Base-by-base conservation (phyloP, 345 rosid genomes). In the Melastoma malabathricum region DNA sequence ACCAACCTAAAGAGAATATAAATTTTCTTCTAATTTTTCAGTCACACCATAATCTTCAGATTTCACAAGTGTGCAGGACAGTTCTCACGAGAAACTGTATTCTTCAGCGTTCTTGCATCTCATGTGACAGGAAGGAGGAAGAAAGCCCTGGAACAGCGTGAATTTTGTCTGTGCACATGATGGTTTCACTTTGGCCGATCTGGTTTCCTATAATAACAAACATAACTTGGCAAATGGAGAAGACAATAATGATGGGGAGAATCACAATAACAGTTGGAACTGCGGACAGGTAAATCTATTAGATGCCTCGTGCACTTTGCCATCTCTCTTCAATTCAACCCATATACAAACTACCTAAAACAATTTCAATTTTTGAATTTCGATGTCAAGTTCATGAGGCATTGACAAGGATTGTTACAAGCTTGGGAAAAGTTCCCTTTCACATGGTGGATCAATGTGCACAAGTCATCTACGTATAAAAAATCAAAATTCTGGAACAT, bases 61-160 rank as follows among this genome's bases (percentile, higher is more conserved):
- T 3, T 2, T 3, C 31, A 6, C 31, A 27, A 17, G 12, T 51
- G 44, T 15, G 17, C 23, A 6, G 17, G 25, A 16, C 18, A 47
- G 4, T 46, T 47, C 25, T 44, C 16, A 46, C 13, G 25, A 23
- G 29, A 46, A 47, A 31, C 34, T 23, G 10, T 9, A 17, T 6
- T 47, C 14, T 31, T 14, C 15, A 20, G 25, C 23, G 20, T 25
- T n/a, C 41, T 38, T 18, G 53, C 48, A 13, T 17, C 25, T 50
- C 38, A 52, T 68, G 69, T 67, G 64, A 64, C 82, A 86, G 98
- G 84, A 49, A 63, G 85, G 95, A 67, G 89, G 96, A 64, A 75
- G 98, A 73, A 90, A 79, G 67, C 96, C 98, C 29, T 90, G 98
- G 95, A 72, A 84, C 68, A 84, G 96, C 77, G 67, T 86, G 78